Evolutionary conservation across 116 monocot genomes (phyloP).

Genomic region (Trichopus zeylanicus): DNA sequence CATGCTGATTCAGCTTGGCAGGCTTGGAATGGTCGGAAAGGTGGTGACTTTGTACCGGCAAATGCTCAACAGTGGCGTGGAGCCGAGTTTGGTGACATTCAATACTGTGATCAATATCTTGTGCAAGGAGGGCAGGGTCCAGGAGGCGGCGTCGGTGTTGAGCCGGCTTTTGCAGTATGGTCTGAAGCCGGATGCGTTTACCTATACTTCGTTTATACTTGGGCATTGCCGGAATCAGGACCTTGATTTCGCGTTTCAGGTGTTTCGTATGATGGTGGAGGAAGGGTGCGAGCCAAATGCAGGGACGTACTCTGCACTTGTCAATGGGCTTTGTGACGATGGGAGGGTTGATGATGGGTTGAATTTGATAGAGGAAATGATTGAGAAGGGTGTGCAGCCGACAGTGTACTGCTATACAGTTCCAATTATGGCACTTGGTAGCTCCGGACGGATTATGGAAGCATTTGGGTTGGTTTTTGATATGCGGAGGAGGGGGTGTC

Average conservation of each 20-base stretch:
- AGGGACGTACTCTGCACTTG: conserved; percentile 49
- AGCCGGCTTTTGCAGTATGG: conserved; percentile 25
- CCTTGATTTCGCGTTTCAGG: conserved; percentile 35
- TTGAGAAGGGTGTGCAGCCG: conserved; percentile 41
- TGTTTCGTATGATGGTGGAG: conserved; percentile 53
- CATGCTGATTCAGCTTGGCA: conserved; percentile 44
- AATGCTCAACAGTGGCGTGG: conserved; percentile 24
- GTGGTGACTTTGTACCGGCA: conserved; percentile 25
- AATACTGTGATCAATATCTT: conserved; percentile 57
- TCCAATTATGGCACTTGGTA: conserved; percentile 40
- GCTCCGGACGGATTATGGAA: conserved; percentile 18
- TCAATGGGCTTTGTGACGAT: conserved; percentile 58
- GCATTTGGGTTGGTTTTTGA: conserved; percentile 46
- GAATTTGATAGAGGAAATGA: conserved; percentile 57
- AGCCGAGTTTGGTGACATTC: conserved; percentile 33
- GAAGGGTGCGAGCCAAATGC: conserved; percentile 55
- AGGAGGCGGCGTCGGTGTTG: conserved; percentile 31
- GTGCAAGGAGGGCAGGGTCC: conserved; percentile 59
- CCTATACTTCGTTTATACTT: conserved; percentile 72
- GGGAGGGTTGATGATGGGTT: conserved; percentile 63
- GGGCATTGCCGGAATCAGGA: conserved; percentile 57
- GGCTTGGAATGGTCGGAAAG: conserved; percentile 32
- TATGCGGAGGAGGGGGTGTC: conserved; percentile 46
- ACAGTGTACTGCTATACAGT: conserved; percentile 65
- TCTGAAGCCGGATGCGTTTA: conserved; percentile 53